These are phyloP conservation scores for Podila epigama DNA, from an alignment of 192 early-diverging fungal genomes.

Conservation along the genomic window DNA sequence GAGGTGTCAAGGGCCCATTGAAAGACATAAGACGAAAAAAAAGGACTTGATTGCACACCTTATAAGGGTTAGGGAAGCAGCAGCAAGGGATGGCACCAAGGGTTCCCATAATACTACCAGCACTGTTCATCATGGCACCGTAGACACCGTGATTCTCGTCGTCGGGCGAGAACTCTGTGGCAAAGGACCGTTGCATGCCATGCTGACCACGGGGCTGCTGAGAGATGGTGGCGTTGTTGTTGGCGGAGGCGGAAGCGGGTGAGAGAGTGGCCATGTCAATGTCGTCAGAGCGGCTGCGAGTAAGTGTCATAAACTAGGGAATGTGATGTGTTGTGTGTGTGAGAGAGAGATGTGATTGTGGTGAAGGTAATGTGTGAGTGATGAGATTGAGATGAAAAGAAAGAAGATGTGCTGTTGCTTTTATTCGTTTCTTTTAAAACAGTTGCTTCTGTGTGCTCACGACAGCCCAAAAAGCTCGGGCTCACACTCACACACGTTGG, in stretches of 20 bases:
- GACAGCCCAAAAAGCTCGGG: too few species aligned
- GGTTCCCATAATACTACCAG: constrained; percentile 50
- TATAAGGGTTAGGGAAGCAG: constrained; percentile 72
- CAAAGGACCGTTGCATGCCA: constrained; percentile 34
- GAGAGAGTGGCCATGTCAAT: constrained; percentile 27
- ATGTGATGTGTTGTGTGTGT: too few species aligned
- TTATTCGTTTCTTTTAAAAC: too few species aligned
- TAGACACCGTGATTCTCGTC: constrained; percentile 53
- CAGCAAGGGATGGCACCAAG: constrained; percentile 58
- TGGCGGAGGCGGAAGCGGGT: neutral
- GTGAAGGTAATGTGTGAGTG: too few species aligned
- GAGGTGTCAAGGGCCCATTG: constrained; percentile 3
- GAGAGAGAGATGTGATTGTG: too few species aligned
- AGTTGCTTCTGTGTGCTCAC: too few species aligned
- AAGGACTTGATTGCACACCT: constrained; percentile 21
- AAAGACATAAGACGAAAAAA: too few species aligned
- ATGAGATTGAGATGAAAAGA: too few species aligned
- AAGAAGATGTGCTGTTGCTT: too few species aligned
- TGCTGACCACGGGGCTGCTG: constrained; percentile 18
- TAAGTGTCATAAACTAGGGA: neutral
- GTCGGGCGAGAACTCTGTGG: constrained; percentile 37
- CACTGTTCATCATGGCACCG: constrained; percentile 54
- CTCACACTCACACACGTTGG: too few species aligned
- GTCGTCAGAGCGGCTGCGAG: constrained; percentile 16
- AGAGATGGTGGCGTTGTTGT: constrained; percentile 2